Base-by-base conservation (phyloP, 495 filamentous ascomycete genomes). In the Lichenothelia convexa region DNA sequence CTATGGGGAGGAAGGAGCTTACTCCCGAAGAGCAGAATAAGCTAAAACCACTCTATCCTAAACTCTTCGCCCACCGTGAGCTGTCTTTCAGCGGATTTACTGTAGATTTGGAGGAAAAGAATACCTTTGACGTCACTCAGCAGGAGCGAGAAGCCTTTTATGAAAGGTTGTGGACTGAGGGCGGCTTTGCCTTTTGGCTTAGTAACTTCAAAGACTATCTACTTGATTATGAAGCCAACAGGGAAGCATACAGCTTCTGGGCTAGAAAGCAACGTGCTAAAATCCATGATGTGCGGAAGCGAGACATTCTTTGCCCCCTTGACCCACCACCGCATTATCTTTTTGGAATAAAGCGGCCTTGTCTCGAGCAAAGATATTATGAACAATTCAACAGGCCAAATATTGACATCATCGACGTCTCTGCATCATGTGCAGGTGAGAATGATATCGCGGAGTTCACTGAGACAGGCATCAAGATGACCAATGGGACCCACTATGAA, bases 311-410 rank as follows among this genome's bases (percentile, higher is more conserved):
- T 11, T 69, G 67, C 0, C 71, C 71, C 0, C 27, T 56, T 9
- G 48, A 68, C 29, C 56, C 55, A 21, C 68, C 63, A 1, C 64
- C 74, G 40, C 45, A 54, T 0, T 72, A 63, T 29, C n/a, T n/a
- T n/a, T n/a, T n/a, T n/a, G 73, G 70, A 7, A 49, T 58, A 4
- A 75, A 73, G 45, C 58, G 71, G 0, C 62, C 64, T 1, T 64
- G 57, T 12, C 55, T 76, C 4, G 69, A 75, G 40, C 40, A 54
- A 17, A 50, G 62, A 29, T 76, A 67, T 49, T 75, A 63, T 39
- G 71, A 75, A 40, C 57, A 62, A 21, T 68, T 75, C 52, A 68
- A 75, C 40, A 47, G 53, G n/a, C 52, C 58, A 0, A 66, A 64
- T 39, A 68, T 75, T n/a, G 50, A 71, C 19, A 30, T 77, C 11